These are phyloP conservation scores for Suhomyces canberraensis DNA, from an alignment of 805 yeast species.

Conservation along the genomic window DNA sequence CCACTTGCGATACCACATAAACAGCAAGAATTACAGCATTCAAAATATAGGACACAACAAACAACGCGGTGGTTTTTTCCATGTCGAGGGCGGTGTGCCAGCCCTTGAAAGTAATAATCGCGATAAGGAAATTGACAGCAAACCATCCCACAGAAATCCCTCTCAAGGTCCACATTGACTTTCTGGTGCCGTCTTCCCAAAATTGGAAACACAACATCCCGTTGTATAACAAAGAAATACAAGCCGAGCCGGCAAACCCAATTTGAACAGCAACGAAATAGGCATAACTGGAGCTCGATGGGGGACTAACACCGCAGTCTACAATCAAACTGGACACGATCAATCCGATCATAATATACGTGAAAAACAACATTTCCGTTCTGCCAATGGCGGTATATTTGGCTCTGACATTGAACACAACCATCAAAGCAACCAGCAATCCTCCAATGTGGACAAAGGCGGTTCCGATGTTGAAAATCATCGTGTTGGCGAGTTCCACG, in stretches of 20 bases:
- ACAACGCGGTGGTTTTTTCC: conserved; percentile 61
- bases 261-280: conserved; percentile 82
- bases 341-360: conserved; percentile 56
- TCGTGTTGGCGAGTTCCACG: conserved; percentile 84
- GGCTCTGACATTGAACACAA: conserved; percentile 71
- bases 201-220: conserved; percentile 84
- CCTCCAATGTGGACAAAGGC: conserved; percentile 83
- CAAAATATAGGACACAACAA: conserved; percentile 64
- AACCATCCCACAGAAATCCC: conserved; percentile 55
- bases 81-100: conserved; percentile 53
- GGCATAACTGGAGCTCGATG: conserved; percentile 69
- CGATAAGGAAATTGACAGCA: conserved; percentile 59
- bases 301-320: conserved; percentile 91
- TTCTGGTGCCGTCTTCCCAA: conserved; percentile 90
- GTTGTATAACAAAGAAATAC: conserved; percentile 64
- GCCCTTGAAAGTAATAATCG: conserved; percentile 67
- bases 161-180: conserved; percentile 58
- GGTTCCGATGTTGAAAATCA: conserved; percentile 84
- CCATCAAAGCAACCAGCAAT: conserved; percentile 59
- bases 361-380: conserved; percentile 75
- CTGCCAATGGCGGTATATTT: conserved; percentile 96
- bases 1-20: conserved; percentile 65
- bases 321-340: conserved; percentile 69
- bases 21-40: conserved; percentile 64
- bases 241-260: conserved; percentile 69